Evolutionary conservation across 106 monocot genomes (phyloP).

Genomic region (Dioscorea zingiberensis): DNA sequence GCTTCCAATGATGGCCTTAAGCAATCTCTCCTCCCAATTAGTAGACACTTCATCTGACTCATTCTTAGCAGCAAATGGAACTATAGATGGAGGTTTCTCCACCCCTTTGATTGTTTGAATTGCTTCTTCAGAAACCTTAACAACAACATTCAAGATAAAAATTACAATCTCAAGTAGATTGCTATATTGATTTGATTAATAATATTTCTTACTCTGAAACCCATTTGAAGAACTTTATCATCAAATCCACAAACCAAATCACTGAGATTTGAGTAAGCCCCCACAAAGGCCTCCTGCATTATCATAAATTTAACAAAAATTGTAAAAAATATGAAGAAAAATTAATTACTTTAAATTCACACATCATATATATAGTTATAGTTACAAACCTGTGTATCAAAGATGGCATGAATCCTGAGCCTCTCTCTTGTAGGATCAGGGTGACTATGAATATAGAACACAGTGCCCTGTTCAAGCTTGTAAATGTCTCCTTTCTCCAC

Average conservation of each 20-base stretch:
- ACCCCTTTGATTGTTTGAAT: conserved; percentile 33
- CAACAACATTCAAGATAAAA: not conserved
- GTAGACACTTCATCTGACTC: conserved; percentile 1
- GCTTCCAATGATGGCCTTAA: conserved; percentile 41
- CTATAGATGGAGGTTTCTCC: conserved; percentile 47
- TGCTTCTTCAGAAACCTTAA: conserved; percentile 51
- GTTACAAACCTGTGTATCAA: conserved; percentile 13
- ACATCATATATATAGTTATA: no score
- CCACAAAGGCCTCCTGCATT: conserved; percentile 34
- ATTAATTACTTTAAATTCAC: no score
- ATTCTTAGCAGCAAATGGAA: conserved; percentile 24
- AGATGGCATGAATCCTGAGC: conserved; percentile 77
- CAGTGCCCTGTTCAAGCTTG: conserved; percentile 46
- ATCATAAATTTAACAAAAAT: not conserved
- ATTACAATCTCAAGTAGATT: not conserved
- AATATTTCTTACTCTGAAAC: conserved; percentile 45
- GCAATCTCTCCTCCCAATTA: conserved; percentile 36
- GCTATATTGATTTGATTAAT: not conserved
- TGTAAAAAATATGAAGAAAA: not conserved
- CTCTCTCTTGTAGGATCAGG: conserved; percentile 37
- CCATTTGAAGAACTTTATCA: conserved; percentile 50
- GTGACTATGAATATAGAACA: conserved; percentile 63
- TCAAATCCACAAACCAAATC: conserved; percentile 75
- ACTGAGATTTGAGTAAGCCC: conserved; percentile 52
- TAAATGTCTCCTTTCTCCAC: conserved; percentile 67